phyloP scores from a whole-genome alignment of 129 eudicot genomes.

The Escallonia herrerae region DNA sequence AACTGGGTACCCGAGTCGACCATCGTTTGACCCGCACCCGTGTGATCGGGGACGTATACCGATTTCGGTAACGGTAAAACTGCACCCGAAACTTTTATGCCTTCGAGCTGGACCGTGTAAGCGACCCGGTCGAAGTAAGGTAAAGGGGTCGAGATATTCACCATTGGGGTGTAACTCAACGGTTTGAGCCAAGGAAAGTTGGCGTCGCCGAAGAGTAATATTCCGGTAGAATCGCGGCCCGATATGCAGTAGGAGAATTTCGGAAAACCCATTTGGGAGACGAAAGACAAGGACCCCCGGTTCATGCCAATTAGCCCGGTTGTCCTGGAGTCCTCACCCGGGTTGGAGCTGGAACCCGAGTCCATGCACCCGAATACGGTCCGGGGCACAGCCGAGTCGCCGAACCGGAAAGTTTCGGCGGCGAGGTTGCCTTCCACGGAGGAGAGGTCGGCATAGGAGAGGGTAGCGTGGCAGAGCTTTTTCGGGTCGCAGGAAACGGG shows the following conservation, averaged over 20 bases:
- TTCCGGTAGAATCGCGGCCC: slow-evolving; percentile 65
- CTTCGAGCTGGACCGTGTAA: slow-evolving; percentile 71
- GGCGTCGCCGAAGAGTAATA: slow-evolving; percentile 56
- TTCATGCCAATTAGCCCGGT: slow-evolving; percentile 84
- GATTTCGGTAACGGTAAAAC: slow-evolving; percentile 70
- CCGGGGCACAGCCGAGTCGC: slow-evolving; percentile 39
- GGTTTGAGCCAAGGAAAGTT: slow-evolving; percentile 46
- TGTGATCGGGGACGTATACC: slow-evolving; percentile 66
- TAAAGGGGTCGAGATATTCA: slow-evolving; percentile 52
- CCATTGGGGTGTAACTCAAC: slow-evolving; percentile 60
- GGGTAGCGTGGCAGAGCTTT: slow-evolving; percentile 59
- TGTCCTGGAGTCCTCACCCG: slow-evolving; percentile 39
- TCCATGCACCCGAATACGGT: slow-evolving; percentile 86
- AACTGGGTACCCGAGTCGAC: slow-evolving; percentile 89
- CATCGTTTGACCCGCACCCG: slow-evolving; percentile 95
- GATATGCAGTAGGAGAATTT: slow-evolving; percentile 82
- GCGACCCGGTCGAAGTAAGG: slow-evolving; percentile 76
- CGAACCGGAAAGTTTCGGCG: slow-evolving; percentile 42
- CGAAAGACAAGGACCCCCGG: slow-evolving; percentile 80
- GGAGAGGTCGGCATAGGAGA: slow-evolving; percentile 76
- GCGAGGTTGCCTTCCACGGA: slow-evolving; percentile 86
- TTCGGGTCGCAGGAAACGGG: slow-evolving; percentile 88
- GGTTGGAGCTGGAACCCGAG: slow-evolving; percentile 40
- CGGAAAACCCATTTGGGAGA: slow-evolving; percentile 59
- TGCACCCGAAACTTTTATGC: slow-evolving; percentile 54